Evolutionary conservation across 2,329 filamentous ascomycete genomes (phyloP).

Genomic region (Colletotrichum coccodes): DNA sequence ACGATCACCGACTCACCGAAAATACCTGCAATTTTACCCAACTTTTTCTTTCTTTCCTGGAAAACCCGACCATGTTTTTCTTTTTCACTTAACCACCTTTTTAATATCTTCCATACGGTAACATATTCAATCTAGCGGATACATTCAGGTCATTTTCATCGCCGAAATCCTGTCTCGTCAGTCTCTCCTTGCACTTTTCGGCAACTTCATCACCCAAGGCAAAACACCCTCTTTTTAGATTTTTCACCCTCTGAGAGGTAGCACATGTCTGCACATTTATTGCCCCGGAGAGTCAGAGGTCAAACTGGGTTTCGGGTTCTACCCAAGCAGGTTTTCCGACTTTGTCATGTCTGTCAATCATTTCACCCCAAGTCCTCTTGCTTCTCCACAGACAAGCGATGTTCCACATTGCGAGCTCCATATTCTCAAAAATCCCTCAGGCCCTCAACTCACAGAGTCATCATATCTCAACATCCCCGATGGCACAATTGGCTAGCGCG

Average conservation of each 20-base stretch:
- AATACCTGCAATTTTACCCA: no score
- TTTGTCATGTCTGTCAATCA: background rate
- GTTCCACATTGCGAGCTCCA: slow-evolving; percentile 17
- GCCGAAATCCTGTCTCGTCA: no score
- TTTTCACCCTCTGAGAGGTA: background rate
- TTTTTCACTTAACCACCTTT: no score
- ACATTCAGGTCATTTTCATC: no score
- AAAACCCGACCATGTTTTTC: no score
- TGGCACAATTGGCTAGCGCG: slow-evolving; percentile 33
- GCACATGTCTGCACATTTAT: background rate
- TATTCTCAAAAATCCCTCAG: slow-evolving; percentile 1
- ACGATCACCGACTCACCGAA: no score
- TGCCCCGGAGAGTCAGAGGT: no score
- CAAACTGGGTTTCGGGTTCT: background rate
- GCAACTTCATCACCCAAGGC: no score
- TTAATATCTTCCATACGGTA: no score
- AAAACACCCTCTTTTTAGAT: background rate
- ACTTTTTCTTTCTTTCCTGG: no score
- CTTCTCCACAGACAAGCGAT: background rate
- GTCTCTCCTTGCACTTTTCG: no score
- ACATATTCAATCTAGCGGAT: no score
- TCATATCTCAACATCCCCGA: slow-evolving; percentile 24
- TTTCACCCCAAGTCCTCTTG: background rate
- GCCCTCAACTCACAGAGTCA: background rate
- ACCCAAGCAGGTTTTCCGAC: background rate